Percentiles rank a stretch among this genome's conserved stretches.
Evolutionary conservation across 169 alveolate genomes (phyloP).

Genomic region (Pseudocohnilembus persalinus): DNA sequence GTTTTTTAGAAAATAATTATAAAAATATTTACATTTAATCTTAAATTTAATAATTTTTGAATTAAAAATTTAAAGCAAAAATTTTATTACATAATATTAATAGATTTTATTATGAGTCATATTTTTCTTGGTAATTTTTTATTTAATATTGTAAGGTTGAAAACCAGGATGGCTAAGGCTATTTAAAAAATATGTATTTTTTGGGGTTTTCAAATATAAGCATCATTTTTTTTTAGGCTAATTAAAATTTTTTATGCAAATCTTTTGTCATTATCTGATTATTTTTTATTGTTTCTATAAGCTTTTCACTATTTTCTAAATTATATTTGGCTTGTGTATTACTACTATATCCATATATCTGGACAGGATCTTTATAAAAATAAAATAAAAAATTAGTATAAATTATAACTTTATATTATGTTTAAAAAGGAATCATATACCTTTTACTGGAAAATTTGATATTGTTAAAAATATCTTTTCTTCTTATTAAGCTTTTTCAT

Average conservation of each 20-base stretch:
- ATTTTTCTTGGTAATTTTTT: background rate
- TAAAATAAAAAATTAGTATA: too few relatives aligned
- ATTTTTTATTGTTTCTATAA: background rate
- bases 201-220: background rate
- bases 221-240: background rate
- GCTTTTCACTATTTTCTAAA: background rate
- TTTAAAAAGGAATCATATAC: background rate
- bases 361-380: background rate
- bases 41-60: too few relatives aligned
- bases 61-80: too few relatives aligned
- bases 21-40: too few relatives aligned
- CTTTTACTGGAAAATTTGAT: background rate
- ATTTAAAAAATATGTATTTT: background rate
- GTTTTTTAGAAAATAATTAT: background rate
- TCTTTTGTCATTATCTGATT: background rate
- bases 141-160: background rate
- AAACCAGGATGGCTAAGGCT: background rate
- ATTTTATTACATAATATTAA: background rate
- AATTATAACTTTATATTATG: background rate
- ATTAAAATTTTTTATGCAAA: background rate
- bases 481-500: background rate
- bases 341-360: background rate
- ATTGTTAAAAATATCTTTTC: background rate
- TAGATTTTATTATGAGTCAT: background rate
- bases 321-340: background rate